Conservation (phyloP, 202 grass and related monocot species). For the Elaeis oleifera region DNA sequence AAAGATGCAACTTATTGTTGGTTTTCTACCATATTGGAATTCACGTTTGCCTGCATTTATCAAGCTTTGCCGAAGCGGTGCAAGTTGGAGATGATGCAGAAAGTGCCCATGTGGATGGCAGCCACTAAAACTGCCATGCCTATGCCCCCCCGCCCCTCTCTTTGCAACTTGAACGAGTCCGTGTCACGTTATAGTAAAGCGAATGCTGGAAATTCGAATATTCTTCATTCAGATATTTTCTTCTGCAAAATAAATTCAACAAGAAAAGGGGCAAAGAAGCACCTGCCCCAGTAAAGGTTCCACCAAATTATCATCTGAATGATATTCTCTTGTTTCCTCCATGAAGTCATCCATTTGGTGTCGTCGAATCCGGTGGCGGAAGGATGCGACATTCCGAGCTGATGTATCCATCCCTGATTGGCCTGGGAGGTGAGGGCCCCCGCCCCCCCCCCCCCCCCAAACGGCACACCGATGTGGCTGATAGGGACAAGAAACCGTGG, state of each 20-base stretch:
- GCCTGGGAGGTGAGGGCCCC: not conserved
- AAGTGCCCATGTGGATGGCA: too few relatives aligned
- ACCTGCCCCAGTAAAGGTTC: conserved; percentile 18
- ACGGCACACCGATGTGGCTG: too few relatives aligned
- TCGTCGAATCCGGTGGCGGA: conserved; percentile 15
- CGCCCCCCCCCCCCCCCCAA: too few relatives aligned
- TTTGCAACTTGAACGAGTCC: too few relatives aligned
- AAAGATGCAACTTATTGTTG: too few relatives aligned
- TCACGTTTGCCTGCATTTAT: not conserved
- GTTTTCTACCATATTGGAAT: not conserved
- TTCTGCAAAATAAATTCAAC: too few relatives aligned
- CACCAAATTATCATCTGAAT: not conserved
- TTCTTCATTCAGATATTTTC: too few relatives aligned
- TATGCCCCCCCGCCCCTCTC: too few relatives aligned
- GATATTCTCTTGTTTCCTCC: not conserved
- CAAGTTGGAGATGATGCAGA: not conserved
- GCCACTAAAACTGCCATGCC: too few relatives aligned
- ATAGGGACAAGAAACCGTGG: too few relatives aligned
- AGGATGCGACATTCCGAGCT: conserved; percentile 31
- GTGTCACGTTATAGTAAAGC: too few relatives aligned
- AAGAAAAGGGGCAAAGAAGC: not conserved
- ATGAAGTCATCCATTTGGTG: not conserved
- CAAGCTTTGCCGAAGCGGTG: not conserved
- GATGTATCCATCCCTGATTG: conserved; percentile 30
- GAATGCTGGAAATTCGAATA: too few relatives aligned